phyloP scores from a whole-genome alignment of 2,329 filamentous ascomycete species.

The Aspergillus aculeatinus region DNA sequence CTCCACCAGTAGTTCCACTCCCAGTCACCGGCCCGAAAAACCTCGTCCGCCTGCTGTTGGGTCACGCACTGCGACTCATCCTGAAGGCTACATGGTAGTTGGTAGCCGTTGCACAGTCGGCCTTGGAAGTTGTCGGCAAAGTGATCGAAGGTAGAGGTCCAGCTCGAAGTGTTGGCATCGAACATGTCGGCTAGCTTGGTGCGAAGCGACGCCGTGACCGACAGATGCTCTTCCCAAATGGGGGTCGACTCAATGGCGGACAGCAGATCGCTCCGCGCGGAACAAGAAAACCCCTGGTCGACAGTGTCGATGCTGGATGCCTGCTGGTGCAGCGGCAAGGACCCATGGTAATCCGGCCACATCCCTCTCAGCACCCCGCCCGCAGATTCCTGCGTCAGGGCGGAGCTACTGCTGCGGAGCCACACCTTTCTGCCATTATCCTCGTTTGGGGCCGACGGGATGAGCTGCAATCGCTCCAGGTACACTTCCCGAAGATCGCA shows the following conservation, averaged over 20 bases:
- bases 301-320: conserved; percentile 37
- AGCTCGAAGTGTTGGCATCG: conserved; percentile 28
- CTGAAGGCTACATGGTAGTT: conserved; percentile 32
- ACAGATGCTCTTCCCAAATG: conserved; percentile 38
- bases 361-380: conserved; percentile 41
- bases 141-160: conserved; percentile 40
- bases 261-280: conserved; percentile 25
- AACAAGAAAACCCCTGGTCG: conserved; percentile 37
- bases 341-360: conserved; percentile 33
- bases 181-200: conserved; percentile 33
- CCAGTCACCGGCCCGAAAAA: conserved; percentile 44
- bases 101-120: conserved; percentile 42
- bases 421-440: conserved; percentile 25
- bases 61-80: conserved; percentile 35
- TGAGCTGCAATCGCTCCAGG: conserved; percentile 31
- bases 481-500: conserved; percentile 37
- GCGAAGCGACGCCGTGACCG: conserved; percentile 32
- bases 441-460: conserved; percentile 29
- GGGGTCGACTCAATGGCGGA: conserved; percentile 27
- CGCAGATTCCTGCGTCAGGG: conserved; percentile 38
- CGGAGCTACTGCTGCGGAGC: conserved; percentile 39
- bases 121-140: conserved; percentile 44
- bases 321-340: conserved; percentile 41
- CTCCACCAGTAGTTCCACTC: conserved; percentile 46
- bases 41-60: conserved; percentile 32